Evolutionary conservation across 2,329 filamentous ascomycete genomes (phyloP), one percentile per base, ranked within the genome.

Genomic region (Hypoxylon sp.): DNA sequence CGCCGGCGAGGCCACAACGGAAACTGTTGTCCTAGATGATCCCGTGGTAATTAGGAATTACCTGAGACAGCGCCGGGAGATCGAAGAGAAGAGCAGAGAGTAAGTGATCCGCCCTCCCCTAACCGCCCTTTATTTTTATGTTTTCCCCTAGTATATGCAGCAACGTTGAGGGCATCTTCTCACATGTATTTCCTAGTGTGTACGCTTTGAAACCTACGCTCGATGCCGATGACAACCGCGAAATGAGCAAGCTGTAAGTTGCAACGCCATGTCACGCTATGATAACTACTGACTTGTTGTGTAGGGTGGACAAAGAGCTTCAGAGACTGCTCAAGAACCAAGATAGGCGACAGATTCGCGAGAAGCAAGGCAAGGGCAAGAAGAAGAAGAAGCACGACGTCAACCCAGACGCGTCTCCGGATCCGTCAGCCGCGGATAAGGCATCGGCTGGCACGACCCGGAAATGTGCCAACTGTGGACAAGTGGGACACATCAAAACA

Each of bases 391-490:
- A 83, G 60, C 69, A 4, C 4, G 60, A 73, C 45, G 70, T 67
- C 50, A 69, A 71, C 45, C 60, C 58, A 47, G 81, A 80, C 47
- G 79, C 79, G 29, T 85, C 83, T 24, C 83, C 83, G 20, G 82
- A 81, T 57, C 72, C 75, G 23, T 71, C 75, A 23, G 70, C 75
- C 46, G 83, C 82, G 70, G 84, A 85, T 70, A 78, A 81, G 68
- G 78, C 80, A 59, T 71, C 73, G 58, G 83, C 79, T 43, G 87
- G 88, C 60, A 96, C 91, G 54, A 89, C 89, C 27, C 85, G 96
- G 69, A 98, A 98, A 79, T 99, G 95, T 78, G 95, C 95, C 66
- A 98, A 97, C 75, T 99, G 95, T 77, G 95, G 95, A 47, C 90
- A 95, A 74, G 90, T 96, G 51, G 95, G 95, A 26, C 95, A 99